Evolutionary conservation across 495 filamentous ascomycete genomes (phyloP).

Genomic region (Podospora australis): DNA sequence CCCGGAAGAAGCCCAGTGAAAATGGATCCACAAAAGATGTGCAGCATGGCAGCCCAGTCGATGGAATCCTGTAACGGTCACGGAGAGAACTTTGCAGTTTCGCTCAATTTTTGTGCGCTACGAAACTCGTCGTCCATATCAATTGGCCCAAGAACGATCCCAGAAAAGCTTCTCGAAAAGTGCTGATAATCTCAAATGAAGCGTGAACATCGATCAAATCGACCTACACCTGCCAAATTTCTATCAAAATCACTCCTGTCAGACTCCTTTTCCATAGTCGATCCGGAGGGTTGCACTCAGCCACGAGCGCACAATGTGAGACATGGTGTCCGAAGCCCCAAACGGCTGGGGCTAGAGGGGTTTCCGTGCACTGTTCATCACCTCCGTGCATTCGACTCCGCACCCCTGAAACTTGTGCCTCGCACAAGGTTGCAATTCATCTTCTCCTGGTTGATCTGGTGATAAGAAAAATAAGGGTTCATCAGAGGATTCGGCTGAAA

Average conservation of each 20-base stretch:
- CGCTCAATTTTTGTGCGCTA: not conserved
- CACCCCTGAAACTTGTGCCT: slow-evolving; percentile 2
- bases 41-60: slow-evolving; percentile 6
- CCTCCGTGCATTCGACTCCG: not conserved
- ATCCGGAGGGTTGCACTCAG: not conserved
- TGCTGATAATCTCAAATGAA: not conserved
- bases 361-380: too few relatives aligned
- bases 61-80: slow-evolving; percentile 5
- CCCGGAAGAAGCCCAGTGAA: slow-evolving; percentile 7
- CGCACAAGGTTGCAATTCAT: not conserved
- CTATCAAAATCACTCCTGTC: not conserved
- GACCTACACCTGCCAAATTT: not conserved
- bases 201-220: not conserved
- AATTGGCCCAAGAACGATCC: not conserved
- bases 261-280: not conserved
- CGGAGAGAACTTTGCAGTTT: not conserved
- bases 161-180: too few relatives aligned
- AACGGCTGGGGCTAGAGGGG: not conserved
- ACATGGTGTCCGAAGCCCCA: not conserved
- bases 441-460: too few relatives aligned
- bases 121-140: too few relatives aligned
- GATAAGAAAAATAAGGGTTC: too few relatives aligned
- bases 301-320: not conserved
- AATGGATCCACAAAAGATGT: slow-evolving; percentile 9
- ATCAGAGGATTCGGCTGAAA: too few relatives aligned